These are phyloP conservation scores for Perilla frutescens DNA, from an alignment of 257 asterid genomes.

Conservation along the genomic window DNA sequence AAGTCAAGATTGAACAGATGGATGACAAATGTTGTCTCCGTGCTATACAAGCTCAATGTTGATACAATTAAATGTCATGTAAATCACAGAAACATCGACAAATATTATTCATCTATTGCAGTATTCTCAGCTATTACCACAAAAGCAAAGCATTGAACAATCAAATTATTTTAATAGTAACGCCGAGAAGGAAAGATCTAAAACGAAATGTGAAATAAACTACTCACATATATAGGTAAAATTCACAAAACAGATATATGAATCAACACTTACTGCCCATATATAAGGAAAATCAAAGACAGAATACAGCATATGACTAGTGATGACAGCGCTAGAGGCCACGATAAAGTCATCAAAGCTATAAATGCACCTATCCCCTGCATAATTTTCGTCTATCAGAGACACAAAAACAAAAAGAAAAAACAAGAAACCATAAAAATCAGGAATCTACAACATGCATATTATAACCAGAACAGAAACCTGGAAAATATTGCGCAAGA, in stretches of 20 bases:
- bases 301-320: constrained; percentile 50
- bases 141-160: constrained; percentile 15
- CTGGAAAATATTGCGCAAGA: constrained; percentile 57
- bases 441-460: constrained; percentile 1
- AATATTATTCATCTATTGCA: background rate
- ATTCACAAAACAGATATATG: constrained; percentile 22
- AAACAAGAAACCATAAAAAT: background rate
- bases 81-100: constrained; percentile 12
- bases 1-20: background rate
- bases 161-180: background rate
- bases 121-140: constrained; percentile 13
- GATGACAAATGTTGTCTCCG: constrained; percentile 8
- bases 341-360: constrained; percentile 55
- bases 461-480: constrained; percentile 33
- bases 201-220: background rate
- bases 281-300: constrained; percentile 53
- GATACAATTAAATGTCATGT: background rate
- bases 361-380: constrained; percentile 64
- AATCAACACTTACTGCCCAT: constrained; percentile 54
- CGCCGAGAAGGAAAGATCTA: constrained; percentile 8
- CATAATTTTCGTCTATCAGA: constrained; percentile 29
- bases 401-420: constrained; percentile 16
- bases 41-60: constrained; percentile 1
- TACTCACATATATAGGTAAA: constrained; percentile 10
- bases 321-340: constrained; percentile 61